phyloP scores from a whole-genome alignment of 805 yeast genomes.

The Candida vartiovaarae region DNA sequence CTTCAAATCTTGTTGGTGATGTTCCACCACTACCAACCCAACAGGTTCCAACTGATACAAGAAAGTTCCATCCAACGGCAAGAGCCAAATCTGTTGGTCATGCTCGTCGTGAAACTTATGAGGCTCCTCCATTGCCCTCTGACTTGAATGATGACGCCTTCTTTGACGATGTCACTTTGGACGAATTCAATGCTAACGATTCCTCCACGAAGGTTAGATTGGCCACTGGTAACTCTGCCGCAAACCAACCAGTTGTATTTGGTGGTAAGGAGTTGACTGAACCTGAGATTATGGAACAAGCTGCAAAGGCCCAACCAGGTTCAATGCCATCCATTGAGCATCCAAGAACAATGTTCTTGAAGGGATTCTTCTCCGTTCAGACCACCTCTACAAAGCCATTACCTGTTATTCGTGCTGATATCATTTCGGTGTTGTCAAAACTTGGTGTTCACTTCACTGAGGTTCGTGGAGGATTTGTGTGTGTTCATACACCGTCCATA shows the following conservation, averaged over 20 bases:
- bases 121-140: constrained; percentile 25
- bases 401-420: constrained; percentile 79
- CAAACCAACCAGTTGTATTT: constrained; percentile 7
- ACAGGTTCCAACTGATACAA: constrained; percentile 12
- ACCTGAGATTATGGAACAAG: constrained; percentile 39
- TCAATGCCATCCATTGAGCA: constrained; percentile 92
- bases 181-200: constrained; percentile 34
- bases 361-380: constrained; percentile 92
- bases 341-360: constrained; percentile 83
- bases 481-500: constrained; percentile 57
- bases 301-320: constrained; percentile 58
- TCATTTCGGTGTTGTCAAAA: constrained; percentile 66
- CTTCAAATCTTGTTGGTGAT: background rate
- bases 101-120: constrained; percentile 40
- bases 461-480: constrained; percentile 89
- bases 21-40: constrained; percentile 7
- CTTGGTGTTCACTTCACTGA: constrained; percentile 79
- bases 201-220: constrained; percentile 4
- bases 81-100: constrained; percentile 88
- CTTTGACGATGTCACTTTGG: constrained; percentile 50
- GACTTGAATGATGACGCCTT: constrained; percentile 38
- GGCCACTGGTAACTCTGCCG: constrained; percentile 7
- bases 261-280: constrained; percentile 33
- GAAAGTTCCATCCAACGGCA: constrained; percentile 66
- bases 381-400: constrained; percentile 90